These are phyloP conservation scores for Athelia sp. DNA, from an alignment of 1,284 basidiomycete species.

Conservation along the genomic window DNA sequence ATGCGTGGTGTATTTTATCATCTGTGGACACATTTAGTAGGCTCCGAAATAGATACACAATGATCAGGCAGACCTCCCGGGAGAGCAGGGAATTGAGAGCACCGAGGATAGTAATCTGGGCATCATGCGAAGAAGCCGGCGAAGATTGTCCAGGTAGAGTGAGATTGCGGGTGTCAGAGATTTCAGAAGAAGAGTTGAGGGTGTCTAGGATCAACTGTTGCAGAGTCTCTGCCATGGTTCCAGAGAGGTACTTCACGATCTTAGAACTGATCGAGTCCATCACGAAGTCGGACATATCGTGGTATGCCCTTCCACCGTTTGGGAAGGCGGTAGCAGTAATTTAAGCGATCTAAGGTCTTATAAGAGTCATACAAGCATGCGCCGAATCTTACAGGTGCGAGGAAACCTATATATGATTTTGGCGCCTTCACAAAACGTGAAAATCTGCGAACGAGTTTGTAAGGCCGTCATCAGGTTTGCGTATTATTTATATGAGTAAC, in stretches of 20 bases:
- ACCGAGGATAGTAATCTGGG: conserved; percentile 79
- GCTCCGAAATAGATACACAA: conserved; percentile 6
- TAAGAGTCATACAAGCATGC: no score
- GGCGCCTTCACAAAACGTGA: no score
- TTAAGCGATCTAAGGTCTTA: no score
- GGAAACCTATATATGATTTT: no score
- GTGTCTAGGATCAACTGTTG: conserved; percentile 78
- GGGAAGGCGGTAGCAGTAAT: no score
- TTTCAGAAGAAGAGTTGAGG: conserved; percentile 53
- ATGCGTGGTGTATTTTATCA: conserved; percentile 80
- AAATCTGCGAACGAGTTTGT: no score
- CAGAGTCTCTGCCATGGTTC: conserved; percentile 64
- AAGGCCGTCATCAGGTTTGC: no score
- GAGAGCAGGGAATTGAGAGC: conserved; percentile 85
- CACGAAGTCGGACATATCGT: no score
- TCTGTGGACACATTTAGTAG: conserved; percentile 44
- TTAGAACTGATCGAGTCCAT: conserved; percentile 1
- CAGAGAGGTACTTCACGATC: neutral
- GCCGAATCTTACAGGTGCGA: no score
- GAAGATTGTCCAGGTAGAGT: conserved; percentile 59
- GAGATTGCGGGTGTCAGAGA: conserved; percentile 75
- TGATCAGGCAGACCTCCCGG: conserved; percentile 65
- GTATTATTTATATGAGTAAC: no score
- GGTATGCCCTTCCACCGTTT: no score
- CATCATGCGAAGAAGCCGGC: conserved; percentile 60